Percentiles rank a stretch among this genome's conserved stretches.
Evolutionary conservation across 441 rosid species (phyloP).

Genomic region (Adansonia madagascariensis): DNA sequence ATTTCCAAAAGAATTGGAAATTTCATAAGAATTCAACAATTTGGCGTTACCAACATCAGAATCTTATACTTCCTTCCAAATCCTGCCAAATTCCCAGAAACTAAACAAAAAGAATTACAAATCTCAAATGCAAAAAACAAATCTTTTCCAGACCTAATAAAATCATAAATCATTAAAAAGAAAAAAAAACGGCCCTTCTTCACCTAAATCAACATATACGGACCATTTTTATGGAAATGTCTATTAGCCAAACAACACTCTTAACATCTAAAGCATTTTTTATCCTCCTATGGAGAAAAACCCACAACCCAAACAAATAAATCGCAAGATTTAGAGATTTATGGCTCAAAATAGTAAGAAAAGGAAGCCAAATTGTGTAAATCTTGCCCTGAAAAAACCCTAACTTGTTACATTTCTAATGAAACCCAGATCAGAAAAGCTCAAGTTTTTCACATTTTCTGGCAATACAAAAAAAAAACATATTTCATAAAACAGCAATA

Average conservation of each 20-base stretch:
- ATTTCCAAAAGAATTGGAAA: conserved; percentile 22
- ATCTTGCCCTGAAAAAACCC: not conserved
- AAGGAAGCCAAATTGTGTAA: not conserved
- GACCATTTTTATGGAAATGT: not conserved
- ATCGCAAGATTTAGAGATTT: conserved; percentile 9
- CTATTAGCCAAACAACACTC: not conserved
- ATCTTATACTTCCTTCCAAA: conserved; percentile 18
- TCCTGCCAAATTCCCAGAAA: conserved; percentile 15
- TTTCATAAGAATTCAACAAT: not conserved
- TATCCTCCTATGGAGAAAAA: not conserved
- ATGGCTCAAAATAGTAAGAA: conserved; percentile 18
- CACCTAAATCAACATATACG: not conserved
- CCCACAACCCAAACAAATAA: not conserved
- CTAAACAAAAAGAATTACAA: not conserved
- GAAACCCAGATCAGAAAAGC: conserved; percentile 36
- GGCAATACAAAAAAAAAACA: conserved; percentile 10
- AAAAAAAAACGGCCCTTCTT: not conserved
- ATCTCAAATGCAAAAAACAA: conserved; percentile 17
- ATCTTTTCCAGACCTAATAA: not conserved
- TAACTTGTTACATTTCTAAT: not conserved
- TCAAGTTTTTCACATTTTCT: not conserved
- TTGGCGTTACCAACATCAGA: not conserved
- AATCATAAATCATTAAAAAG: conserved; percentile 11
- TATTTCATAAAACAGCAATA: conserved; percentile 22
- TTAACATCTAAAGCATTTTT: not conserved